Conservation (phyloP, 192 early-diverging fungal genomes). For the Linnemannia schmuckeri region DNA sequence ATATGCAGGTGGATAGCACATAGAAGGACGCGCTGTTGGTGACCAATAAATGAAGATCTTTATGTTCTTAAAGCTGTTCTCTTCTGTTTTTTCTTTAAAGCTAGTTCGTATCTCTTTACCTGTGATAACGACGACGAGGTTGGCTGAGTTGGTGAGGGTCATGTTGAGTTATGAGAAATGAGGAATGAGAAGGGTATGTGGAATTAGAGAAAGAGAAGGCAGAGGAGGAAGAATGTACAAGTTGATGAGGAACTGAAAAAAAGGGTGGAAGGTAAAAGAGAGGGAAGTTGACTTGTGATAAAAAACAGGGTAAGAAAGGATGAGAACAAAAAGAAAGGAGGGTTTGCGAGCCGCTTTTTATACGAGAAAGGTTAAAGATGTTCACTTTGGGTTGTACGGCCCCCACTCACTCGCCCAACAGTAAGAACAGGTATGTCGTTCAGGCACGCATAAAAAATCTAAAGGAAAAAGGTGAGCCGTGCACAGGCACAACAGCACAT, state of each 20-base stretch:
- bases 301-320: not conserved
- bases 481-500: not conserved
- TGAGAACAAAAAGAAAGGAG: not conserved
- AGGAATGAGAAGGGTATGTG: not conserved
- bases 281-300: not conserved
- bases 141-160: constrained; percentile 37
- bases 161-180: not conserved
- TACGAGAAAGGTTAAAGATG: not conserved
- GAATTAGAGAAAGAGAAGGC: not conserved
- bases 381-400: constrained; percentile 26
- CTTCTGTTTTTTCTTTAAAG: no score
- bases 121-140: constrained; percentile 47
- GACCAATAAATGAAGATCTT: no score
- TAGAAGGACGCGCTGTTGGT: no score
- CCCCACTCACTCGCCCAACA: not conserved
- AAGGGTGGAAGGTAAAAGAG: not conserved
- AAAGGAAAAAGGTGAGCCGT: not conserved
- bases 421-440: not conserved
- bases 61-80: no score
- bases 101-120: not conserved
- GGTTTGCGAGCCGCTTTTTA: not conserved
- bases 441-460: no score
- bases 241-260: not conserved
- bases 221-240: not conserved
- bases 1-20: no score